Evolutionary conservation across 805 yeast species (phyloP).

Genomic region (Pichia phayaonensis): DNA sequence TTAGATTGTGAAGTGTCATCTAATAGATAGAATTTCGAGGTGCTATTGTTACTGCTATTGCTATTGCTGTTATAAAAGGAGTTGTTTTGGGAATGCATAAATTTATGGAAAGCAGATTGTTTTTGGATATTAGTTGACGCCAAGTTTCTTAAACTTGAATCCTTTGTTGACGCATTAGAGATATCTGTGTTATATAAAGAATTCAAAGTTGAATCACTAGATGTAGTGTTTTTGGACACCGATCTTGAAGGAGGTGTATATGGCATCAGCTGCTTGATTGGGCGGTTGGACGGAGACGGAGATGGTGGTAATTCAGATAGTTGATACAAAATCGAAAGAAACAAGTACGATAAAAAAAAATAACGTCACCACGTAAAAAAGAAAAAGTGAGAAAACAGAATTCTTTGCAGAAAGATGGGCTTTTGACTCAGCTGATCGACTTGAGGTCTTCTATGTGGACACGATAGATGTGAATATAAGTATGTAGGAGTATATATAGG

Average conservation of each 20-base stretch:
- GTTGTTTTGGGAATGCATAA: conserved; percentile 4
- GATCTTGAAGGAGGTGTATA: conserved; percentile 1
- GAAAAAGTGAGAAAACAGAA: not conserved
- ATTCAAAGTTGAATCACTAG: not conserved
- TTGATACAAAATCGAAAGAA: too few species aligned
- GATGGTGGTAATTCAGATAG: too few species aligned
- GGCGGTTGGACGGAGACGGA: too few species aligned
- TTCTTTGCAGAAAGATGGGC: not conserved
- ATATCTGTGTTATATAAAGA: not conserved
- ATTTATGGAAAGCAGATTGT: conserved; percentile 6
- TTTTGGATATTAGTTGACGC: not conserved
- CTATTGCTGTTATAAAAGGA: not conserved
- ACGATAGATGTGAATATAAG: too few species aligned
- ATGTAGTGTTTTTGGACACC: not conserved
- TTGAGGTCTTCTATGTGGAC: too few species aligned
- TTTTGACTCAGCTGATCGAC: too few species aligned
- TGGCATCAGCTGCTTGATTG: not conserved
- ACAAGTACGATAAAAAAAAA: not conserved
- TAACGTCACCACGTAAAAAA: not conserved
- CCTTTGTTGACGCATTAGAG: not conserved
- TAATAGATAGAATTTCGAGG: conserved; percentile 9
- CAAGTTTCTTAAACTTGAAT: not conserved
- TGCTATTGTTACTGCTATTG: conserved; percentile 1
- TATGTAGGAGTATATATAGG: not conserved
- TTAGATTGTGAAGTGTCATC: conserved; percentile 10